These are phyloP conservation scores for Podaxis carcinomalis DNA, from an alignment of 768 basidiomycete species.

Conservation along the genomic window DNA sequence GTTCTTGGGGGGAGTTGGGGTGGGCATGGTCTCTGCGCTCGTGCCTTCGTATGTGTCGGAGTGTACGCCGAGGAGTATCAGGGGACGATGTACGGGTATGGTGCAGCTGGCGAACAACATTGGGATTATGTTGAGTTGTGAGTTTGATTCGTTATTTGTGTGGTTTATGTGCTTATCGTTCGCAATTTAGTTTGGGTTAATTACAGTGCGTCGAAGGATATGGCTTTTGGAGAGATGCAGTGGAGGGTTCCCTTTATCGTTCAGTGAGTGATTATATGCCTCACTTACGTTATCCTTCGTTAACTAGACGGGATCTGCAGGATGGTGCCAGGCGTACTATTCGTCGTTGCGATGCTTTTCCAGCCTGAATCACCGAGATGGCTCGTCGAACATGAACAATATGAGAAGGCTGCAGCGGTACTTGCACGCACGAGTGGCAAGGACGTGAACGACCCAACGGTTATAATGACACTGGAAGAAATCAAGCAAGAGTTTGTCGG, in stretches of 20 bases:
- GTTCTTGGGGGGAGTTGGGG: conserved; percentile 58
- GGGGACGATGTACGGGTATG: conserved; percentile 46
- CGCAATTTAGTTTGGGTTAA: conserved; percentile 42
- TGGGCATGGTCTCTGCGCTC: conserved; percentile 49
- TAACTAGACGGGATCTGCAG: conserved; percentile 11
- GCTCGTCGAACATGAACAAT: conserved; percentile 43
- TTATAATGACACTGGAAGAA: conserved; percentile 36
- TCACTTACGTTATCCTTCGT: neutral
- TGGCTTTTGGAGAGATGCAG: conserved; percentile 35
- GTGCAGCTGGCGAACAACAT: conserved; percentile 35
- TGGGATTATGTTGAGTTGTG: conserved; percentile 34
- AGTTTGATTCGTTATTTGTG: conserved; percentile 7
- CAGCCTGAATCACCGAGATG: conserved; percentile 57
- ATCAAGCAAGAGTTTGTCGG: conserved; percentile 46
- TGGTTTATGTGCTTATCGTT: neutral
- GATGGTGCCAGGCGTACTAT: conserved; percentile 46
- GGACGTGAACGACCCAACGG: conserved; percentile 26
- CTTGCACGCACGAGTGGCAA: conserved; percentile 33
- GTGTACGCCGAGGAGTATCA: conserved; percentile 40
- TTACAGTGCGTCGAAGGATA: conserved; percentile 34
- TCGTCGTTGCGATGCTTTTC: conserved; percentile 40
- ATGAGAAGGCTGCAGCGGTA: conserved; percentile 34
- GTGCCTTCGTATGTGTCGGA: conserved; percentile 51
- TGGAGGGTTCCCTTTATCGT: conserved; percentile 52
- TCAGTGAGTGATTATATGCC: conserved; percentile 25